These are phyloP conservation scores for Austroboletus niveus DNA, from an alignment of 1,284 basidiomycete species.

Conservation along the genomic window DNA sequence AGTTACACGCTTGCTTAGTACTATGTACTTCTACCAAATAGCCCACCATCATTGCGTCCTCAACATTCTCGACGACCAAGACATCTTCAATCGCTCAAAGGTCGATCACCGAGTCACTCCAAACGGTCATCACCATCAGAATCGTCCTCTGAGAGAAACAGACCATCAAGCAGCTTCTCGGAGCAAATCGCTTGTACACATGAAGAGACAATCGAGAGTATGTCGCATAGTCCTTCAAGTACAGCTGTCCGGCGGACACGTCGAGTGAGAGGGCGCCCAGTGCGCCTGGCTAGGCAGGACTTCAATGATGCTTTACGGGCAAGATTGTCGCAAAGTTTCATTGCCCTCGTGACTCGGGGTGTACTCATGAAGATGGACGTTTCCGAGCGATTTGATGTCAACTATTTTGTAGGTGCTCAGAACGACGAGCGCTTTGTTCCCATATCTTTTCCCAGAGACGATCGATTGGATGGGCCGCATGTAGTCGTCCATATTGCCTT, in stretches of 20 bases:
- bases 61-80: not conserved
- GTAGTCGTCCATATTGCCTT: constrained; percentile 28
- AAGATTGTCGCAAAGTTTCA: too few relatives aligned
- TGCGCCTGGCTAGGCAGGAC: too few relatives aligned
- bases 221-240: not conserved
- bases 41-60: too few relatives aligned
- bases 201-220: not conserved
- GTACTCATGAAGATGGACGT: not conserved
- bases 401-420: constrained; percentile 48
- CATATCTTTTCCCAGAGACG: constrained; percentile 22
- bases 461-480: constrained; percentile 47
- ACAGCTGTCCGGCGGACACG: too few relatives aligned
- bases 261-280: too few relatives aligned
- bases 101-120: not conserved
- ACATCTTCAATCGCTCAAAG: not conserved
- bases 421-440: constrained; percentile 31
- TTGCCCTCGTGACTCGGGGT: not conserved
- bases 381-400: not conserved
- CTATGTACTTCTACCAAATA: too few relatives aligned
- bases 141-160: constrained; percentile 27
- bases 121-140: constrained; percentile 6
- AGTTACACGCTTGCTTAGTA: not conserved
- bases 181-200: constrained; percentile 22
- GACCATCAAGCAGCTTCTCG: constrained; percentile 32
- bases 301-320: too few relatives aligned